Percentiles rank a stretch among this genome's conserved stretches.
Conservation (phyloP, 2,329 filamentous ascomycete species). For the Penicillium paneum region DNA sequence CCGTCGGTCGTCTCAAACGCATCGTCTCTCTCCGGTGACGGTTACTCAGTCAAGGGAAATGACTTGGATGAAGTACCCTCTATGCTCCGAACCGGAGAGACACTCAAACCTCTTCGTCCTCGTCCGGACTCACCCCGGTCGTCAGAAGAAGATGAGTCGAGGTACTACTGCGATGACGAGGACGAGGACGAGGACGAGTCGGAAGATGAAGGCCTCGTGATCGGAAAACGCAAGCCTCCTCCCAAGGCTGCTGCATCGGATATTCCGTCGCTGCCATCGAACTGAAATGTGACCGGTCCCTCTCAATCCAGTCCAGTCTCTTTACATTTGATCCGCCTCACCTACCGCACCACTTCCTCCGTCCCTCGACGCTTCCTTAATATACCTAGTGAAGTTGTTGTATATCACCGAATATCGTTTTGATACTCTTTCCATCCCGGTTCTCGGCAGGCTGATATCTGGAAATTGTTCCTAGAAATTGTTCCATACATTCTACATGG, state of each 20-base stretch:
- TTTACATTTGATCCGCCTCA: not conserved
- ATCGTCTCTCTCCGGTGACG: slow-evolving; percentile 46
- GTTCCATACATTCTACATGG: slow-evolving; percentile 27
- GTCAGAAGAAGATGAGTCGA: slow-evolving; percentile 38
- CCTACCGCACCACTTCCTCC: not conserved
- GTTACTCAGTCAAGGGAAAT: slow-evolving; percentile 23
- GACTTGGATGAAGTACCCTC: slow-evolving; percentile 36
- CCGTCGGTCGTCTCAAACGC: slow-evolving; percentile 46
- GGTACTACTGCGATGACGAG: slow-evolving; percentile 44
- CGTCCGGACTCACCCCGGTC: slow-evolving; percentile 20
- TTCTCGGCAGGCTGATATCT: slow-evolving; percentile 11
- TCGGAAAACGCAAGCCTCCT: slow-evolving; percentile 36
- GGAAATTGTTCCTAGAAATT: slow-evolving; percentile 19
- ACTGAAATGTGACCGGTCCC: slow-evolving; percentile 6
- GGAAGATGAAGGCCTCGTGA: slow-evolving; percentile 43
- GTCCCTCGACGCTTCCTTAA: slow-evolving; percentile 14
- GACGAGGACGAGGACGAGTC: slow-evolving; percentile 42
- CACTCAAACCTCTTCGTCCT: slow-evolving; percentile 34
- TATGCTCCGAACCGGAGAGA: slow-evolving; percentile 43
- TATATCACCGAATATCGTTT: slow-evolving; percentile 13
- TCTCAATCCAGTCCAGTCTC: not conserved
- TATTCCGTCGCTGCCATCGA: slow-evolving; percentile 7
- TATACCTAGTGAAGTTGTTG: slow-evolving; percentile 14
- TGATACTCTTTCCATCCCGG: slow-evolving; percentile 5
- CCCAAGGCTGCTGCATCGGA: slow-evolving; percentile 20